Percentiles rank a stretch among this genome's conserved stretches.
phyloP scores from a whole-genome alignment of 257 asterid genomes.

The Solanum chaucha region DNA sequence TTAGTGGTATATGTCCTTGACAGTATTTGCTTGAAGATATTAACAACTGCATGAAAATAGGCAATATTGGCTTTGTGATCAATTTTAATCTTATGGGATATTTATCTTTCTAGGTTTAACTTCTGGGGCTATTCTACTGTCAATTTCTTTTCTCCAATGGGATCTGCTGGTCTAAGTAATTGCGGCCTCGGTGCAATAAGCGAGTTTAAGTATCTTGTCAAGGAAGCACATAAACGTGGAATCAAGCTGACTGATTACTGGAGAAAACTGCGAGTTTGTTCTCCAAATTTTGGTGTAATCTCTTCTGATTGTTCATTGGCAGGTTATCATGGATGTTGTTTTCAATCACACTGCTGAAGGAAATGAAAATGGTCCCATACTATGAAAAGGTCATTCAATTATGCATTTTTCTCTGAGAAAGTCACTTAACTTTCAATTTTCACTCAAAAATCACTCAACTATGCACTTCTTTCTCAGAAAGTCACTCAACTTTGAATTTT shows the following conservation, averaged over 20 bases:
- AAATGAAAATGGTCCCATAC: conserved; percentile 76
- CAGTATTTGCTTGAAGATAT: neutral
- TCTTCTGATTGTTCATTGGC: conserved; percentile 13
- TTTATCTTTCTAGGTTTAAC: conserved; percentile 54
- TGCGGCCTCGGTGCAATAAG: conserved; percentile 61
- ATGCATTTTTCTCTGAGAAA: too few relatives aligned
- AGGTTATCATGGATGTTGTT: conserved; percentile 98
- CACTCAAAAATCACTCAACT: too few relatives aligned
- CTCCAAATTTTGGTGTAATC: neutral
- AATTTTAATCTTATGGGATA: neutral
- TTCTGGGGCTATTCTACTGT: conserved; percentile 97
- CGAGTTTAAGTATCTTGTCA: conserved; percentile 81
- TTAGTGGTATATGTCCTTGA: neutral
- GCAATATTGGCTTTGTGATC: neutral
- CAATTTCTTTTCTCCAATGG: conserved; percentile 92
- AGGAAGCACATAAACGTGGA: conserved; percentile 92
- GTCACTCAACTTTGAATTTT: too few relatives aligned
- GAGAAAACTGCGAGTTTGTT: neutral
- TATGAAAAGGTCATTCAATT: too few relatives aligned
- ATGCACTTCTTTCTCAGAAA: too few relatives aligned
- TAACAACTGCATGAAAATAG: neutral
- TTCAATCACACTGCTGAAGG: conserved; percentile 99
- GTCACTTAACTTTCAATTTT: too few relatives aligned
- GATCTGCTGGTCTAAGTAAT: conserved; percentile 46
- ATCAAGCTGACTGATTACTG: conserved; percentile 48